phyloP scores from a whole-genome alignment of 1,284 basidiomycete species.

The Tremellales sp. region DNA sequence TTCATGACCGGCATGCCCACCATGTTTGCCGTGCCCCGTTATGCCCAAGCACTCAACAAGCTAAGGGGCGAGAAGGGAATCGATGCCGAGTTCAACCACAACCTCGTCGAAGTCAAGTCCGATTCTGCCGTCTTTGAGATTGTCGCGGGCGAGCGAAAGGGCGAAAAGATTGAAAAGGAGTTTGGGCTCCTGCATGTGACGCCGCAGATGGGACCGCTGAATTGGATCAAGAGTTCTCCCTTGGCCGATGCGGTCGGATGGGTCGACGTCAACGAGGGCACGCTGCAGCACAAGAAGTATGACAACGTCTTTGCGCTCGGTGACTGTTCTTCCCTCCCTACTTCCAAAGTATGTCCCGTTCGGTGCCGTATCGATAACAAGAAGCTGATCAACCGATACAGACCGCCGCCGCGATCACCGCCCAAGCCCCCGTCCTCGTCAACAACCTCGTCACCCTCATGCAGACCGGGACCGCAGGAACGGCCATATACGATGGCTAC shows the following conservation, averaged over 20 bases:
- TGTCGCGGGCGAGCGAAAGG: conserved; percentile 54
- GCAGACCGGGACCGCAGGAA: conserved; percentile 64
- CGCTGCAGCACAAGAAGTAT: conserved; percentile 75
- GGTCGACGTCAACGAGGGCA: conserved; percentile 78
- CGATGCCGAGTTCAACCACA: conserved; percentile 74
- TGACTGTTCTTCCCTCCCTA: conserved; percentile 85
- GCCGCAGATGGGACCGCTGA: conserved; percentile 85
- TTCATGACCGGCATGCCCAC: conserved; percentile 89
- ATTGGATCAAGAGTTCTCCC: conserved; percentile 72
- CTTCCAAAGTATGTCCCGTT: conserved; percentile 61
- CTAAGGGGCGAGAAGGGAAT: conserved; percentile 77
- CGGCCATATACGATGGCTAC: conserved; percentile 74
- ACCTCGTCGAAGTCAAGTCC: conserved; percentile 72
- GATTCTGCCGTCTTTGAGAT: conserved; percentile 78
- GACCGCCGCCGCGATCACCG: conserved; percentile 90
- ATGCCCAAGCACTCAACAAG: conserved; percentile 76
- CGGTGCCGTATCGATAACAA: not conserved
- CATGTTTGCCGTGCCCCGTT: conserved; percentile 85
- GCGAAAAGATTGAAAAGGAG: conserved; percentile 62
- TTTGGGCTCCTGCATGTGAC: conserved; percentile 84
- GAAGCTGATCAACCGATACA: conserved; percentile 5
- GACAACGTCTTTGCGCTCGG: conserved; percentile 85
- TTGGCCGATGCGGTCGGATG: conserved; percentile 78
- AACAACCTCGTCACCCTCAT: conserved; percentile 79
- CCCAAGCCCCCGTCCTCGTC: conserved; percentile 85